These are phyloP conservation scores for Hymenoscyphus repandus DNA, from an alignment of 2,329 filamentous ascomycete genomes.

Conservation along the genomic window DNA sequence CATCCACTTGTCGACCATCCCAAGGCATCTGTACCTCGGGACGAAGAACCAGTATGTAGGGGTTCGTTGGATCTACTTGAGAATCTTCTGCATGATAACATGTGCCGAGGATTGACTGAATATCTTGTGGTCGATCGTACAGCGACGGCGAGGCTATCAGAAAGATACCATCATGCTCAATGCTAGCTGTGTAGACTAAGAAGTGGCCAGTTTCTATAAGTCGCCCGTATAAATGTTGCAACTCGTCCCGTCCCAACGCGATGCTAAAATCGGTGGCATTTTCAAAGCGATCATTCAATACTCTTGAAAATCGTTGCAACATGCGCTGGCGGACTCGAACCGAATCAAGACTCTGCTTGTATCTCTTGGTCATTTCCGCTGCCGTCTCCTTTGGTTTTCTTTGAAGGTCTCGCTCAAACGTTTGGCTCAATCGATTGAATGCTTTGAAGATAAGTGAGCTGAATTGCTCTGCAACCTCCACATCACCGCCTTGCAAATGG, in stretches of 20 bases:
- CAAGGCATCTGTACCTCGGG: conserved; percentile 76
- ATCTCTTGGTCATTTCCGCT: conserved; percentile 90
- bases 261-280: conserved; percentile 95
- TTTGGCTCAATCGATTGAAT: conserved; percentile 77
- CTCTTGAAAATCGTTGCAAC: conserved; percentile 89
- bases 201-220: conserved; percentile 82
- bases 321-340: conserved; percentile 94
- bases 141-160: conserved; percentile 81
- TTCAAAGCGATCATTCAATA: conserved; percentile 89
- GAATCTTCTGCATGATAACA: conserved; percentile 67
- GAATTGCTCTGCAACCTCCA: conserved; percentile 97
- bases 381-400: conserved; percentile 77
- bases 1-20: conserved; percentile 70
- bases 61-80: conserved; percentile 69
- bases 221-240: conserved; percentile 74
- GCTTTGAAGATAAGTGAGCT: conserved; percentile 91
- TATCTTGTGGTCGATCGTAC: conserved; percentile 69
- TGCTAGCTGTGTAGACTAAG: conserved; percentile 66
- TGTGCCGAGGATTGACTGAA: conserved; percentile 79
- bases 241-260: conserved; percentile 60
- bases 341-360: conserved; percentile 92
- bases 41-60: conserved; percentile 79
- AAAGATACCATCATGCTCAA: conserved; percentile 71
- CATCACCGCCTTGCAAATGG: conserved; percentile 86
- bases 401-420: conserved; percentile 88